These are phyloP conservation scores for Amaranthus hypochondriacus DNA, from an alignment of 148 eudicot genomes.

Conservation along the genomic window DNA sequence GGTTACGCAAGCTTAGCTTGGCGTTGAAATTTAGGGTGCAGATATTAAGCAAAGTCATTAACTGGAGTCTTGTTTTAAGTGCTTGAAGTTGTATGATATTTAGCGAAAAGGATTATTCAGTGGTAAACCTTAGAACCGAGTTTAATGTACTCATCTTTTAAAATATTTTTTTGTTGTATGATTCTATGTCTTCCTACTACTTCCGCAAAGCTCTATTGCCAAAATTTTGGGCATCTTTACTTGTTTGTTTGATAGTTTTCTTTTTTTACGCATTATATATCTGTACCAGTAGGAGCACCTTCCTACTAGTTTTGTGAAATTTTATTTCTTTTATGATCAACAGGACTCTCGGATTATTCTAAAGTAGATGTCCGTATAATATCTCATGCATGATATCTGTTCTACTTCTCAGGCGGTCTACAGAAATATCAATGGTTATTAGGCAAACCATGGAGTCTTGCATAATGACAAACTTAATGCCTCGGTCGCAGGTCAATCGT, in stretches of 20 bases:
- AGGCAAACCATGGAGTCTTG: conserved; percentile 97
- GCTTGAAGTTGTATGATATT: background rate
- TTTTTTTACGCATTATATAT: background rate
- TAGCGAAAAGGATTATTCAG: too few relatives aligned
- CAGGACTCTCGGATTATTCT: background rate
- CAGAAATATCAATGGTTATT: conserved; percentile 91
- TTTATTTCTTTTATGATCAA: background rate
- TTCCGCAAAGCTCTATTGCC: background rate
- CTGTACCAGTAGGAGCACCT: too few relatives aligned
- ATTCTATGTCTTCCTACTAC: background rate
- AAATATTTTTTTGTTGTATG: background rate
- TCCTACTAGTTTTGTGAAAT: too few relatives aligned
- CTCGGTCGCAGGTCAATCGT: conserved; percentile 70
- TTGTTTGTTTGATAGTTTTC: background rate
- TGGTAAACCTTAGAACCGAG: background rate
- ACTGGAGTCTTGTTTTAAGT: background rate
- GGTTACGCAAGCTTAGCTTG: background rate
- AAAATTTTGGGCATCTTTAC: background rate
- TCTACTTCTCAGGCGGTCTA: conserved; percentile 65
- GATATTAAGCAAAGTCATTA: too few relatives aligned
- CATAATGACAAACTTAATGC: conserved; percentile 80
- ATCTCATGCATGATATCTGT: background rate
- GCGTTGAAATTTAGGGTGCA: background rate
- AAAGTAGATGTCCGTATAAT: background rate
- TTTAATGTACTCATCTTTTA: background rate